Evolutionary conservation across 2,329 filamentous ascomycete genomes (phyloP).

Genomic region (Penicillium janthinellum): DNA sequence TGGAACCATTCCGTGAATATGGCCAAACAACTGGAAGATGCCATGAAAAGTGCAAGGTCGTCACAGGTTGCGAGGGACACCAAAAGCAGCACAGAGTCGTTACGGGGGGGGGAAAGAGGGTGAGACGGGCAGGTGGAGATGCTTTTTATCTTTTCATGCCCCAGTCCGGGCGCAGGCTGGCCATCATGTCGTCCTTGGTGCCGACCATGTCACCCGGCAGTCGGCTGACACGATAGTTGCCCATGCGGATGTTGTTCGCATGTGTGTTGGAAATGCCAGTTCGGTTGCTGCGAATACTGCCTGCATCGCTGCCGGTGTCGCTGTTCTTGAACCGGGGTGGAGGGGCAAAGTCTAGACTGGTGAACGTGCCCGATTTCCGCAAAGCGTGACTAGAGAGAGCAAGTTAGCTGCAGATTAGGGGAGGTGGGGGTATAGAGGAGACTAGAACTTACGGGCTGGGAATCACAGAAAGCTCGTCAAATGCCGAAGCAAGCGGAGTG

Average conservation of each 20-base stretch:
- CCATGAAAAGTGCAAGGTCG: constrained; percentile 21
- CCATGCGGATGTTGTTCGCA: constrained; percentile 71
- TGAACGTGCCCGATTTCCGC: constrained; percentile 53
- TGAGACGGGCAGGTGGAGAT: background rate
- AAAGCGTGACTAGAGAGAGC: constrained; percentile 44
- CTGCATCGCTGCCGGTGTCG: constrained; percentile 48
- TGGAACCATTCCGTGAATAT: background rate
- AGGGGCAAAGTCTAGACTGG: constrained; percentile 53
- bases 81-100: constrained; percentile 22
- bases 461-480: constrained; percentile 80
- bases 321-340: constrained; percentile 50
- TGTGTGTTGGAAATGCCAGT: constrained; percentile 75
- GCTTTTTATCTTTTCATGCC: constrained; percentile 45
- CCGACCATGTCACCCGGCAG: constrained; percentile 82
- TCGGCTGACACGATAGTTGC: constrained; percentile 83
- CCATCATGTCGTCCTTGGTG: constrained; percentile 67
- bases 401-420: constrained; percentile 21
- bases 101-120: constrained; percentile 8
- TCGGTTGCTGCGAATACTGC: constrained; percentile 66
- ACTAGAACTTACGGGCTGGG: constrained; percentile 79
- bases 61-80: constrained; percentile 20
- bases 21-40: background rate
- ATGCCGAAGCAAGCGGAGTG: constrained; percentile 78
- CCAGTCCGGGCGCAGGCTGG: constrained; percentile 60
- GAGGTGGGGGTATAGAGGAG: background rate